phyloP scores from a whole-genome alignment of 164 flowering plant species.

The Sextonia rubra region DNA sequence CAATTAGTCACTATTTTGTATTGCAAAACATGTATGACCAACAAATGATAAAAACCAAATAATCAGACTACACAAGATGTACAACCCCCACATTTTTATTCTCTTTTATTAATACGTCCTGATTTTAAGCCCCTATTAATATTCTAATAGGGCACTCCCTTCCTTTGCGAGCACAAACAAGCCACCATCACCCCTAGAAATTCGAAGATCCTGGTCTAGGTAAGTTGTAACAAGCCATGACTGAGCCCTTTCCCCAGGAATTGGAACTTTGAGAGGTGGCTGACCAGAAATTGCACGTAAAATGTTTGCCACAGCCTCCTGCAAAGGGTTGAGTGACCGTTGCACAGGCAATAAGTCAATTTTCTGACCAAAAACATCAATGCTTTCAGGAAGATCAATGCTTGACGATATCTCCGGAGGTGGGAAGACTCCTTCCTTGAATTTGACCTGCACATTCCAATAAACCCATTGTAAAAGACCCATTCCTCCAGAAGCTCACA shows the following conservation, averaged over 20 bases:
- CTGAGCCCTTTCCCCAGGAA: slow-evolving; percentile 63
- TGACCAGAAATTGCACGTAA: slow-evolving; percentile 72
- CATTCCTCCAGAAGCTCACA: background rate
- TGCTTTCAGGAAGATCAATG: slow-evolving; percentile 58
- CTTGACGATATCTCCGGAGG: slow-evolving; percentile 82
- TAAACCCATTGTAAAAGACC: background rate
- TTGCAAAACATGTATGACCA: background rate
- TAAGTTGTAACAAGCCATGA: slow-evolving; percentile 87
- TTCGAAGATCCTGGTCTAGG: slow-evolving; percentile 79
- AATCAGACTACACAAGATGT: background rate
- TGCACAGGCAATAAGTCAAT: slow-evolving; percentile 56
- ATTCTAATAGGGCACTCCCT: slow-evolving; percentile 71
- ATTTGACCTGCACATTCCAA: slow-evolving; percentile 52
- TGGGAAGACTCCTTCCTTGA: slow-evolving; percentile 74
- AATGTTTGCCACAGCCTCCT: slow-evolving; percentile 51
- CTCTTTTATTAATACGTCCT: background rate
- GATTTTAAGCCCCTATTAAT: slow-evolving; percentile 19
- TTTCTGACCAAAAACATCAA: slow-evolving; percentile 77
- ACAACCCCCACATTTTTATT: background rate
- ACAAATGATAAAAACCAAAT: background rate
- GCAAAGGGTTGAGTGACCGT: slow-evolving; percentile 61
- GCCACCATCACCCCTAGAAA: slow-evolving; percentile 97
- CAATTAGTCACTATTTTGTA: too few relatives aligned
- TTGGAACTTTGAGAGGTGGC: slow-evolving; percentile 70
- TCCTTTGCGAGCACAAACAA: slow-evolving; percentile 88